Evolutionary conservation across 2,329 filamentous ascomycete species (phyloP), one percentile per base, ranked within the genome.

Genomic region (Westerdykella ornata): DNA sequence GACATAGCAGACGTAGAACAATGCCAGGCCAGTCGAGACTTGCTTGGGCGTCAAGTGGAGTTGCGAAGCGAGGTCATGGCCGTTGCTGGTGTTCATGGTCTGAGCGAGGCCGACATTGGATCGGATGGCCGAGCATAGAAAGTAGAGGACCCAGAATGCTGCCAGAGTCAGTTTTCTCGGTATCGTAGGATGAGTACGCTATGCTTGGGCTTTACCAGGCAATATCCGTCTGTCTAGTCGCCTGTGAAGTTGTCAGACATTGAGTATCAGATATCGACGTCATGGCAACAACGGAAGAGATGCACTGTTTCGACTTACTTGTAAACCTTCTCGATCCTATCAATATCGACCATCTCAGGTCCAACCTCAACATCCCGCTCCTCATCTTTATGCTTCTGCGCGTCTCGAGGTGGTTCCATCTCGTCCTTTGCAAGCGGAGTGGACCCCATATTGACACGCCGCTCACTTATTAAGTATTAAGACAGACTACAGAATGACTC

Each of bases 31-130:
- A 0, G 85, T 89, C 0, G 88, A 94, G 13, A 88, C 81, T 65
- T 95, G 83, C 54, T 84, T 85, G 8, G 82, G 68, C 0, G 79
- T 80, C 49, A 94, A 70, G 45, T 80, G 61, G 38, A 95, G 75
- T 29, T 84, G 76, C 2, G 78, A 77, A 52, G 77, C 77, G n/a
- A 95, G 78, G 59, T 92, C 83, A 60, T 95, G 87, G 26, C 77
- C 75, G 32, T 76, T 68, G 14, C 75, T 68, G 20, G 62, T 68
- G 68, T 95, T 95, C 88, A 95, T 95, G 1, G 88, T 95, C 69
- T 95, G 87, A n/a, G 88, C 85, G 52, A 95, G 81, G 47, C 88
- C 88, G 51, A 95, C 86, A 67, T 94, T 95, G 56, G 87, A 92
- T 39, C 88, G 82, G 57, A 95, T 92, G 46, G 87, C 88, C 0